Evolutionary conservation across 208 protist genomes (phyloP), one percentile per base, ranked within the genome.

Genomic region (Trypanosoma mega): DNA sequence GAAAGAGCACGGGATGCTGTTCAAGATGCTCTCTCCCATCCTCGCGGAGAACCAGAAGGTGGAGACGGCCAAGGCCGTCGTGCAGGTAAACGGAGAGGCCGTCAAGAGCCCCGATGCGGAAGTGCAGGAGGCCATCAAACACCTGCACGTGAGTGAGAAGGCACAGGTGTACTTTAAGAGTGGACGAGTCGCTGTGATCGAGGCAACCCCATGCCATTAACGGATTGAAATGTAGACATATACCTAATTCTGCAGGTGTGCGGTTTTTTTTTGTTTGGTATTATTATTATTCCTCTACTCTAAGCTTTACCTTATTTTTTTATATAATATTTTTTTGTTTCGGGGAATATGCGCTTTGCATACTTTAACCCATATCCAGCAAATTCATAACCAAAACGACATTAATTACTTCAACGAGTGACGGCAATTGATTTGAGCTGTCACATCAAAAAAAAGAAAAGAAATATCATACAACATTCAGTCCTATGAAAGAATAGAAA

Each of bases 91-190:
- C 45, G 78, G 70, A n/a, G 68, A 54, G 1, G 53, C 64, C 8
- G 56, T 59, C n/a, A 34, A 53, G 12, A 43, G 29, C 3, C 43
- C 57, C 9, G 70, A 77, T 31, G 65, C 43, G 5, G 75, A 83
- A 46, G 18, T 88, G 26, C 7, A 7, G 53, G 50, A 26, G 31
- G 85, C 76, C 11, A 29, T 64, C 4, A 11, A 49, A 16, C 73
- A 87, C 78, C 48, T 92, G n/a, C 80, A 87, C 66, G 31, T 80
- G 3, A 78, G 85, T 7, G 85, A 92, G 64, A 78, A 59, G 27
- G 84, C 74, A 9, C 72, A 46, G 5, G 78, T 72, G 23, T 70
- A 73, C 61, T 85, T 85, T 45, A 80, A 80, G 49, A 74, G 66
- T 47, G 74, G 80, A 8, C 56, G 57, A 33, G 62, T 53, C 18